A percentile compares a stretch with the other conserved stretches of the same genome.
These are phyloP conservation scores for Ceriops zippeliana DNA, from an alignment of 345 rosid genomes.

Conservation along the genomic window DNA sequence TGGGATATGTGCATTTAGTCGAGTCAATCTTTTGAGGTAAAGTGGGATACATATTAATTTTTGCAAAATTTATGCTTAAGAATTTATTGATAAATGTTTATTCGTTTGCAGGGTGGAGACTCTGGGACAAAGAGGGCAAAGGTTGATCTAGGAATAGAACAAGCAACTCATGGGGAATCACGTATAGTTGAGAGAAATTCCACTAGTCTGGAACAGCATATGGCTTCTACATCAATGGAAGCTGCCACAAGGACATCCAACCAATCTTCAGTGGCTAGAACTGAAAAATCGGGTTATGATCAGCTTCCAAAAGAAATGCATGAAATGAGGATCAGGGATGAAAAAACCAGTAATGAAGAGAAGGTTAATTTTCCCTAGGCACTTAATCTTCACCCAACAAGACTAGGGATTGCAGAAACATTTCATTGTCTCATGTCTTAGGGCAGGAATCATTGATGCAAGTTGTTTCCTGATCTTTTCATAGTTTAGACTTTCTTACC, in stretches of 20 bases:
- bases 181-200: slow-evolving; percentile 47
- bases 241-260: slow-evolving; percentile 53
- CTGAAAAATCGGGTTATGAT: slow-evolving; percentile 42
- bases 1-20: not conserved
- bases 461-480: not conserved
- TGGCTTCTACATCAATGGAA: slow-evolving; percentile 53
- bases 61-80: too few relatives aligned
- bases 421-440: not conserved
- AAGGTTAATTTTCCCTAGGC: slow-evolving; percentile 36
- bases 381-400: not conserved
- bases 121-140: slow-evolving; percentile 64
- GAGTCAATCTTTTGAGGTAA: too few relatives aligned
- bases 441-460: not conserved
- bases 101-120: slow-evolving; percentile 60
- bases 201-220: slow-evolving; percentile 46
- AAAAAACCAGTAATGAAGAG: slow-evolving; percentile 45
- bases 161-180: slow-evolving; percentile 27
- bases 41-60: too few relatives aligned
- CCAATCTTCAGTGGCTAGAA: slow-evolving; percentile 28
- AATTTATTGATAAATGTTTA: not conserved
- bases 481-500: not conserved
- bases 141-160: slow-evolving; percentile 58
- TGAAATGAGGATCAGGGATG: slow-evolving; percentile 62
- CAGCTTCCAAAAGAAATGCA: slow-evolving; percentile 64
- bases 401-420: not conserved